These are phyloP conservation scores for Metschnikowia gelsemii DNA, from an alignment of 805 yeast species.

Conservation along the genomic window DNA sequence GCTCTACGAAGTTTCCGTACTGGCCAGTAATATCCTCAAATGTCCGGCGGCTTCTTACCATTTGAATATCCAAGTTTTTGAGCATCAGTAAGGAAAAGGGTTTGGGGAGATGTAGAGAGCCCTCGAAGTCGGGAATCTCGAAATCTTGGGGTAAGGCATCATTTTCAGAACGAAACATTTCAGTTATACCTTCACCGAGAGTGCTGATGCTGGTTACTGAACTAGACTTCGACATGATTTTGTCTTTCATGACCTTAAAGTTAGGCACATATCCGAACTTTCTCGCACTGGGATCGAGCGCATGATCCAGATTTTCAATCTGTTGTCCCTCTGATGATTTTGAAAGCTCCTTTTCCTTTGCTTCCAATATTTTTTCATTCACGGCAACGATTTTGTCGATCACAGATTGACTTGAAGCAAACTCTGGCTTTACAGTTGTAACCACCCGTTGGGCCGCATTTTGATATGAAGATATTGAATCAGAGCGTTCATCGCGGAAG, in stretches of 20 bases:
- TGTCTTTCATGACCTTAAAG: conserved; percentile 9
- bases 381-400: conserved; percentile 17
- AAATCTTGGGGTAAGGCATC: conserved; percentile 4
- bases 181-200: background rate
- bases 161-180: conserved; percentile 1
- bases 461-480: background rate
- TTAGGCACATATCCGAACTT: conserved; percentile 6
- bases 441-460: conserved; percentile 1
- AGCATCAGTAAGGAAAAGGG: conserved; percentile 34
- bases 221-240: conserved; percentile 7
- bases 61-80: conserved; percentile 33
- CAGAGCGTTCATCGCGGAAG: conserved; percentile 11
- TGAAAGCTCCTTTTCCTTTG: conserved; percentile 6
- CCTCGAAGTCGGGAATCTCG: conserved; percentile 7
- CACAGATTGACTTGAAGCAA: conserved; percentile 12
- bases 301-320: background rate
- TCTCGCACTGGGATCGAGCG: background rate
- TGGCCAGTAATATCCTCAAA: conserved; percentile 28
- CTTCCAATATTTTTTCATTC: conserved; percentile 11
- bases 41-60: conserved; percentile 30
- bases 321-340: background rate
- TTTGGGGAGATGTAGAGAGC: conserved; percentile 28
- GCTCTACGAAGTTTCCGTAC: conserved; percentile 18
- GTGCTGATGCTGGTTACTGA: background rate
- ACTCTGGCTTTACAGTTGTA: conserved; percentile 19